These are phyloP conservation scores for Trichoderma brevicompactum DNA, from an alignment of 2,329 filamentous ascomycete genomes.

Conservation along the genomic window DNA sequence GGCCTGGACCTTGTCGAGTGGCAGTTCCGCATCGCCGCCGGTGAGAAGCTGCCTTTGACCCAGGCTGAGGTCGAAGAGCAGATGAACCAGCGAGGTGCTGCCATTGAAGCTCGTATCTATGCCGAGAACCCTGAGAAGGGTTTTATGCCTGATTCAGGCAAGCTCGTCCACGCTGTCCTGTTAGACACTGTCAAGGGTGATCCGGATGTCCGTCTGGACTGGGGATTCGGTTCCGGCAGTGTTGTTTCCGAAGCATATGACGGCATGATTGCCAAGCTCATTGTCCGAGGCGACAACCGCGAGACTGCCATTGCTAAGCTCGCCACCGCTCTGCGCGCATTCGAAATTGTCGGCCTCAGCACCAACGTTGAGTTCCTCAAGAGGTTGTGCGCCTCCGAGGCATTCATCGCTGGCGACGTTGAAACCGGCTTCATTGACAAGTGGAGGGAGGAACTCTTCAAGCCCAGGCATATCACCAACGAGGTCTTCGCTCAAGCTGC, in stretches of 20 bases:
- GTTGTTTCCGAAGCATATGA: slow-evolving; percentile 95
- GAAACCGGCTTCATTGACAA: slow-evolving; percentile 97
- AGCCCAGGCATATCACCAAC: slow-evolving; percentile 60
- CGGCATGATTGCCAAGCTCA: slow-evolving; percentile 98
- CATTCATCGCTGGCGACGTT: slow-evolving; percentile 84
- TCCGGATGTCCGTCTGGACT: slow-evolving; percentile 84
- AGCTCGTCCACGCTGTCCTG: slow-evolving; percentile 79
- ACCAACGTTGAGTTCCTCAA: slow-evolving; percentile 99
- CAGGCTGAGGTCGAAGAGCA: slow-evolving; percentile 70
- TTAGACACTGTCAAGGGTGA: slow-evolving; percentile 64
- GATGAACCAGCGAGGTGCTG: slow-evolving; percentile 78
- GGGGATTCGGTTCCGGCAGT: slow-evolving; percentile 88
- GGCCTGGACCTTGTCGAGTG: slow-evolving; percentile 83
- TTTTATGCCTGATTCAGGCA: slow-evolving; percentile 93
- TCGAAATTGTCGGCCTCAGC: slow-evolving; percentile 88
- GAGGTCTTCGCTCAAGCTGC: slow-evolving; percentile 89
- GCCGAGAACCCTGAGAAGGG: slow-evolving; percentile 91
- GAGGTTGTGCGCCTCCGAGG: slow-evolving; percentile 76
- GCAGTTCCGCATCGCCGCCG: slow-evolving; percentile 79
- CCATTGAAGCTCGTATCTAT: slow-evolving; percentile 95
- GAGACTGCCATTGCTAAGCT: slow-evolving; percentile 83
- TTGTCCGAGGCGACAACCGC: slow-evolving; percentile 80
- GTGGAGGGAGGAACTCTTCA: slow-evolving; percentile 79
- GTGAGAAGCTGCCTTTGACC: slow-evolving; percentile 60
- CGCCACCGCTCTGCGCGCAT: slow-evolving; percentile 77